Percentiles rank a stretch among this genome's conserved stretches.
phyloP scores from a whole-genome alignment of 2,329 filamentous ascomycete genomes.

The Pseudogymnoascus sp. region DNA sequence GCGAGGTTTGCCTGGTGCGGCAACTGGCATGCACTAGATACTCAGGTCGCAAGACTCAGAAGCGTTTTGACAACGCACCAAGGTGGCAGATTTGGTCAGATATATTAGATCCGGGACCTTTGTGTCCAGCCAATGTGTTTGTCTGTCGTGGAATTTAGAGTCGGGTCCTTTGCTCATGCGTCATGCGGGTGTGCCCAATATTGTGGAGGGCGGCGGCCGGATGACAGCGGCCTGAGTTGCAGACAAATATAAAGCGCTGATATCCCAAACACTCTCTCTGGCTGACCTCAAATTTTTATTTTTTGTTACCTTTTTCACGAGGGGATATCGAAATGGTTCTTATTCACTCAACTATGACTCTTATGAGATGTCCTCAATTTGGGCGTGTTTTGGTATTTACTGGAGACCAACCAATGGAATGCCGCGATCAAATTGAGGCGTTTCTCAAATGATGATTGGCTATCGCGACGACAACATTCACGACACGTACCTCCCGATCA shows the following conservation, averaged over 20 bases:
- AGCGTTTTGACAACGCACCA: not conserved
- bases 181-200: conserved; percentile 5
- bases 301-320: not conserved
- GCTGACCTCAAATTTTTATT: not conserved
- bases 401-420: not conserved
- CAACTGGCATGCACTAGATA: not conserved
- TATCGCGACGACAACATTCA: not conserved
- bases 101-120: not conserved
- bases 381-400: not conserved
- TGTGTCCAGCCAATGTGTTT: conserved; percentile 1
- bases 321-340: not conserved
- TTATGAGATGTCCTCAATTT: not conserved
- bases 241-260: not conserved
- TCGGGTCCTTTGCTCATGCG: conserved; percentile 4
- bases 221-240: not conserved
- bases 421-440: not conserved
- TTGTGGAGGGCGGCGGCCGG: not conserved
- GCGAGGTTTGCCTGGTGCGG: not conserved
- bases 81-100: not conserved
- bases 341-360: not conserved
- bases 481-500: conserved; percentile 3
- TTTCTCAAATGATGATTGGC: not conserved
- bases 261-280: not conserved
- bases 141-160: not conserved
- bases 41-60: not conserved